These are phyloP conservation scores for Fusarium napiforme DNA, from an alignment of 2,329 filamentous ascomycete species.

Conservation along the genomic window DNA sequence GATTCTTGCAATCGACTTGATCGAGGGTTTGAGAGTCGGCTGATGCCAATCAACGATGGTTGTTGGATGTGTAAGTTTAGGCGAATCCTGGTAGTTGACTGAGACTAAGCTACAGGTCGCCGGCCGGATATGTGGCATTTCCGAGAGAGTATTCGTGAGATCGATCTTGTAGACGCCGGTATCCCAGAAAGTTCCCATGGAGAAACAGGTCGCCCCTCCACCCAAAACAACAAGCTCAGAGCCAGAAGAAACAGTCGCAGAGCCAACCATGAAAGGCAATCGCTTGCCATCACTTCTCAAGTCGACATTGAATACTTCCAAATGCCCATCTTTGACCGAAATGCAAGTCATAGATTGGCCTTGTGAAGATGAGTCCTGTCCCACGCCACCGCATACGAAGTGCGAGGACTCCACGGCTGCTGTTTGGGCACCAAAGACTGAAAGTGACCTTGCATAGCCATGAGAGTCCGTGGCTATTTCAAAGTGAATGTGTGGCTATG, in stretches of 20 bases:
- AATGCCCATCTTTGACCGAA: conserved; percentile 44
- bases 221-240: conserved; percentile 72
- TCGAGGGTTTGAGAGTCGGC: conserved; percentile 19
- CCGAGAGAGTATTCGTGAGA: conserved; percentile 12
- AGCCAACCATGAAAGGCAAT: conserved; percentile 76
- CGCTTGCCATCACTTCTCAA: not conserved
- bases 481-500: conserved; percentile 46
- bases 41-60: not conserved
- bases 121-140: not conserved
- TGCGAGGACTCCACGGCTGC: conserved; percentile 36
- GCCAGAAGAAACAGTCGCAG: conserved; percentile 63
- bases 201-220: conserved; percentile 89
- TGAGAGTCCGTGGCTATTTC: conserved; percentile 12
- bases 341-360: conserved; percentile 46
- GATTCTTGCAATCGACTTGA: conserved; percentile 60
- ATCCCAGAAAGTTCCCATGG: conserved; percentile 90
- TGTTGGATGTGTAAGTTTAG: conserved; percentile 37
- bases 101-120: not conserved
- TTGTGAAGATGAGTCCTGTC: conserved; percentile 41
- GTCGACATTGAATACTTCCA: conserved; percentile 9
- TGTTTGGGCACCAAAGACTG: conserved; percentile 49
- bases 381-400: conserved; percentile 50
- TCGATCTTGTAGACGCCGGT: conserved; percentile 63
- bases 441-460: conserved; percentile 27
- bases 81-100: conserved; percentile 45